Percentiles rank a stretch among this genome's conserved stretches.
Evolutionary conservation across 208 protist genomes (phyloP).

Genomic region (Phytomonas sp.): DNA sequence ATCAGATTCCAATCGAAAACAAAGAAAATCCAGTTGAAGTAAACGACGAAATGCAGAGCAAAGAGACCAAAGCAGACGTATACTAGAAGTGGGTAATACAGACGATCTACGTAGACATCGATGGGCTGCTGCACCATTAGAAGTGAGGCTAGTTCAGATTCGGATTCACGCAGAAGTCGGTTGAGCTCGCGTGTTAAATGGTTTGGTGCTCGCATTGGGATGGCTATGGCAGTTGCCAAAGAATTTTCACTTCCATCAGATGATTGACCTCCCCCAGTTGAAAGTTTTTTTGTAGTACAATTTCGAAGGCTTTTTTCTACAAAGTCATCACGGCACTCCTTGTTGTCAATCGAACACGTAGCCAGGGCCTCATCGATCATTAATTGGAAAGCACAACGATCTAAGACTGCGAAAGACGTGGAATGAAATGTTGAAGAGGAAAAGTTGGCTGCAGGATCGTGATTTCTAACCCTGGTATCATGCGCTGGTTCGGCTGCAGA

Average conservation of each 20-base stretch:
- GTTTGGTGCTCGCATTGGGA: neutral
- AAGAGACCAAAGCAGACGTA: conserved; percentile 38
- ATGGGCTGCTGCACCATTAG: conserved; percentile 23
- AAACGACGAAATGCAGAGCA: conserved; percentile 47
- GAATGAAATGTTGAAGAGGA: neutral
- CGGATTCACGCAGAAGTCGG: neutral
- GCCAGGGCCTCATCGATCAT: conserved; percentile 16
- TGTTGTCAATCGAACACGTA: conserved; percentile 13
- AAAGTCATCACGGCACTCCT: neutral
- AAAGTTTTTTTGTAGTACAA: neutral
- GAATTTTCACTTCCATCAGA: neutral
- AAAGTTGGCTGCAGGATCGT: neutral
- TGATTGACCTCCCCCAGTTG: neutral
- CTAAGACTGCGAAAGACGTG: conserved; percentile 16
- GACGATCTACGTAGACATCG: conserved; percentile 28
- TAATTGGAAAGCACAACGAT: conserved; percentile 17
- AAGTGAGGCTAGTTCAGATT: conserved; percentile 7
- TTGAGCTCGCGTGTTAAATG: neutral
- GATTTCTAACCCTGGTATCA: neutral
- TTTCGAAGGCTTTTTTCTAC: neutral
- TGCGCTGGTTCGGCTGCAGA: neutral
- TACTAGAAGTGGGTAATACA: conserved; percentile 38
- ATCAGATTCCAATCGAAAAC: conserved; percentile 86
- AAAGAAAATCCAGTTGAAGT: conserved; percentile 82
- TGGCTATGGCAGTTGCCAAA: neutral